Evolutionary conservation across 352 stramenopile species (phyloP).

Genomic region (Pythium dissotocum): DNA sequence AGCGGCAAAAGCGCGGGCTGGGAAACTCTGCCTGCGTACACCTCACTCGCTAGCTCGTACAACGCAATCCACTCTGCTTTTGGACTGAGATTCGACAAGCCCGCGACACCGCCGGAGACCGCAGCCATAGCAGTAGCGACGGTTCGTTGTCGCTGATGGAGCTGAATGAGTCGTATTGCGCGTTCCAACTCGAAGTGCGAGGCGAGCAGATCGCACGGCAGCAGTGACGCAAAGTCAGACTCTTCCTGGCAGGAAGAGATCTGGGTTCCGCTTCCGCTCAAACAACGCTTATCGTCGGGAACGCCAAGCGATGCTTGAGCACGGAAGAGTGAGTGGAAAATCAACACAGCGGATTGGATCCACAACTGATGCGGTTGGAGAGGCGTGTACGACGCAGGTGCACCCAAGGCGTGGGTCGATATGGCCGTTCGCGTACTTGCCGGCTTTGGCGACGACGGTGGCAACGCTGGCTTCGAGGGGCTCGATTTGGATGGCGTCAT

Average conservation of each 20-base stretch:
- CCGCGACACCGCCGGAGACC: conserved; percentile 1
- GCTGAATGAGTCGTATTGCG: conserved; percentile 9
- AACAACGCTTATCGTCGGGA: not conserved
- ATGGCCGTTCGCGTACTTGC: not conserved
- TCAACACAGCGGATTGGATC: conserved; percentile 38
- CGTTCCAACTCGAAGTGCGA: conserved; percentile 43
- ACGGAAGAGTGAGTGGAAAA: conserved; percentile 54
- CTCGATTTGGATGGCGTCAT: not conserved
- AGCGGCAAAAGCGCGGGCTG: conserved; percentile 24
- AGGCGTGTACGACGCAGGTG: not conserved
- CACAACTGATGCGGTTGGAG: conserved; percentile 27
- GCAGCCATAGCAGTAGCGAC: conserved; percentile 18
- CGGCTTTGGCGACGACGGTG: not conserved
- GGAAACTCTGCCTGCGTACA: conserved; percentile 28
- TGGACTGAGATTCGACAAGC: not conserved
- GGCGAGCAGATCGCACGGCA: conserved; percentile 34
- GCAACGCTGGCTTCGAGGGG: not conserved
- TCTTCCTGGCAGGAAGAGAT: not conserved
- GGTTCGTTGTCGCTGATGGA: conserved; percentile 23
- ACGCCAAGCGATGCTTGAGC: conserved; percentile 17
- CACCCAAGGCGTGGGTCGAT: not conserved
- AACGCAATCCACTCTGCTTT: conserved; percentile 6
- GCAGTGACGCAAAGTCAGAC: not conserved
- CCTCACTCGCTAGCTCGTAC: conserved; percentile 6
- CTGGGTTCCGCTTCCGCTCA: not conserved